Base-by-base conservation (phyloP, 768 basidiomycete genomes). In the Cystofilobasidium ferigula region DNA sequence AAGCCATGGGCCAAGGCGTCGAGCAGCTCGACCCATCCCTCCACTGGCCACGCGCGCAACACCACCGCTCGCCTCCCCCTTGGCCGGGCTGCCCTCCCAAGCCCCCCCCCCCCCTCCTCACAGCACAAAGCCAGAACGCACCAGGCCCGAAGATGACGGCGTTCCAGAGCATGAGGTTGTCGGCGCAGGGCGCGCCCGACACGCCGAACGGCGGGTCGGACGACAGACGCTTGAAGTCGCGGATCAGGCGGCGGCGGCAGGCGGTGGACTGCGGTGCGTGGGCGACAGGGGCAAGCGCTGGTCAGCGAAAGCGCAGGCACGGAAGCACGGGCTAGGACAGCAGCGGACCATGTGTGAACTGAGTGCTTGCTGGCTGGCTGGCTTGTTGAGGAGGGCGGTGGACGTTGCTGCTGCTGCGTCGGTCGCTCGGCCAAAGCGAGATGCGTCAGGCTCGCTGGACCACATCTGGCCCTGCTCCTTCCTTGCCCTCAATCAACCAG, bases 91-190 rank as follows among this genome's bases (percentile, higher is more conserved):
- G n/a, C 24, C n/a, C 51, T 10, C 22, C 22, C 22, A 30, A n/a
- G n/a, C 51, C 22, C 51, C 22, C n/a, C 51, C n/a, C 51, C 22
- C 51, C 51, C 30, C 30, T n/a, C 51, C 51, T 30, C 51, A 53
- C 12, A 53, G 9, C 12, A 53, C 12, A 60, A 38, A 24, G 40
- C 7, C n/a, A 13, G 24, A 22, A 78, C 86, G 73, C 67, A 92
- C 94, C 87, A 77, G 95, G 95, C 3, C 95, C 95, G 74, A 99
- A 98, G 69, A 99, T 99, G 64, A 99, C 95, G 1, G 95, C 95
- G 73, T 99, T 99, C 95, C 95, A 99, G 20, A 97, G 82, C 91
- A 98, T 95, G 77, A 99, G 95, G 76, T 98, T 98, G 75, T 98
- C 95, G 2, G 90, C 86, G 74, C 90, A 92, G 74, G 95, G 94